Conservation (phyloP, 768 basidiomycete species). For the Lactarius deliciosus region DNA sequence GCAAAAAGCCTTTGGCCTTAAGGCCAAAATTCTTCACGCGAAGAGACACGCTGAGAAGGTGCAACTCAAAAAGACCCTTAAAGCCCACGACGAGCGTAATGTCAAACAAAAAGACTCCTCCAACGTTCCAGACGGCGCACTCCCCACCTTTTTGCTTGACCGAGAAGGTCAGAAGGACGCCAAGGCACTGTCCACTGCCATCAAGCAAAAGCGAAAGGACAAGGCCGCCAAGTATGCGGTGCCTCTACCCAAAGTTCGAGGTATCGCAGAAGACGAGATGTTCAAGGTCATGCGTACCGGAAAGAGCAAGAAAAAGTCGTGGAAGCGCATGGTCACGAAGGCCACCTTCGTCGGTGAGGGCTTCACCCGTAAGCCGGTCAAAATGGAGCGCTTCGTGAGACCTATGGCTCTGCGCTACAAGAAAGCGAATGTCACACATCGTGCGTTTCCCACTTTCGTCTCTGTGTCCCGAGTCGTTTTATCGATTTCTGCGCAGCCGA, state of each 20-base stretch:
- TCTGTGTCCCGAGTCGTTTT: background rate
- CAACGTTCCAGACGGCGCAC: conserved; percentile 81
- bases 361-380: conserved; percentile 97
- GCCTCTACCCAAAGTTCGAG: conserved; percentile 93
- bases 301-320: conserved; percentile 92
- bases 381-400: conserved; percentile 96
- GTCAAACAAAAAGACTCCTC: conserved; percentile 90
- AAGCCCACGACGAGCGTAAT: conserved; percentile 98
- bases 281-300: conserved; percentile 99
- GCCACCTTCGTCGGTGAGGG: conserved; percentile 98
- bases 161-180: conserved; percentile 98
- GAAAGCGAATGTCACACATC: conserved; percentile 99
- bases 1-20: conserved; percentile 94
- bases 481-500: conserved; percentile 62
- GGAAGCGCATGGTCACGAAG: conserved; percentile 99
- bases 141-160: conserved; percentile 94
- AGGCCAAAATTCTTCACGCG: conserved; percentile 97
- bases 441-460: conserved; percentile 46
- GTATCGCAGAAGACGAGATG: conserved; percentile 99
- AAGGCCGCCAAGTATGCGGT: conserved; percentile 98
- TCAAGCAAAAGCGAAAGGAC: conserved; percentile 99
- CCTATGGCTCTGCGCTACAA: conserved; percentile 98
- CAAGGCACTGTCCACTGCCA: conserved; percentile 90
- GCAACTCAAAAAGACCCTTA: conserved; percentile 98
- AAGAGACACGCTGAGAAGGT: conserved; percentile 97